Evolutionary conservation across 768 basidiomycete species (phyloP).

Genomic region (Coprinellus aureogranulatus): DNA sequence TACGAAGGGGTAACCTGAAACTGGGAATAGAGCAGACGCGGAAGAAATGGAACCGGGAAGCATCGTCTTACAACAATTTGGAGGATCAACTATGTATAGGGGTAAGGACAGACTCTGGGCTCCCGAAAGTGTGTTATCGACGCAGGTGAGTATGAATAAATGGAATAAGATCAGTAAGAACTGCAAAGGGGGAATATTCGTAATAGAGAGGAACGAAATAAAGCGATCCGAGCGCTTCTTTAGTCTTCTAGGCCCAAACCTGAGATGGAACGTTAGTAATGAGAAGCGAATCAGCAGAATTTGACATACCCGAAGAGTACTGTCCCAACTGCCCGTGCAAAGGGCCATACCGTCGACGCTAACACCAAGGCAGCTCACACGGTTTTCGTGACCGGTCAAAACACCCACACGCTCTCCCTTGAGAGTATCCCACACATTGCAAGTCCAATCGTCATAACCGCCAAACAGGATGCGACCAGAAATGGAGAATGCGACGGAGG

Average conservation of each 20-base stretch:
- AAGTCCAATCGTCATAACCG: conserved; percentile 99
- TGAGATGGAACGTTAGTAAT: neutral
- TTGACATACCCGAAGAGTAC: conserved; percentile 79
- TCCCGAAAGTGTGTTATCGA: conserved; percentile 4
- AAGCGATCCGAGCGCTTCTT: neutral
- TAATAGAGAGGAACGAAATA: neutral
- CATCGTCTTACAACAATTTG: conserved; percentile 7
- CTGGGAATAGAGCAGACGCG: conserved; percentile 21
- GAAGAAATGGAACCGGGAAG: conserved; percentile 25
- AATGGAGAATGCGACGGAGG: conserved; percentile 97
- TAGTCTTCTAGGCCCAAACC: neutral
- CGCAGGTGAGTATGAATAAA: conserved; percentile 54
- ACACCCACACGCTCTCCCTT: conserved; percentile 99
- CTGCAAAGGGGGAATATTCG: neutral
- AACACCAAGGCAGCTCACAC: conserved; percentile 95
- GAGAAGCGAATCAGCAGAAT: neutral
- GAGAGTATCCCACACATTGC: conserved; percentile 99
- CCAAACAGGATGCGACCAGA: conserved; percentile 97
- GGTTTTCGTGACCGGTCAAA: conserved; percentile 95
- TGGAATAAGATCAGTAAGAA: conserved; percentile 9
- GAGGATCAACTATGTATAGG: neutral
- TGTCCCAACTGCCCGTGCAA: conserved; percentile 98
- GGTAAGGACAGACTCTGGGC: conserved; percentile 7
- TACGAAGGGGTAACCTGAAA: conserved; percentile 26
- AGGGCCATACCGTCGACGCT: conserved; percentile 97